Evolutionary conservation across 345 rosid species (phyloP), one percentile per base, ranked within the genome.

Genomic region (Citrus medica): DNA sequence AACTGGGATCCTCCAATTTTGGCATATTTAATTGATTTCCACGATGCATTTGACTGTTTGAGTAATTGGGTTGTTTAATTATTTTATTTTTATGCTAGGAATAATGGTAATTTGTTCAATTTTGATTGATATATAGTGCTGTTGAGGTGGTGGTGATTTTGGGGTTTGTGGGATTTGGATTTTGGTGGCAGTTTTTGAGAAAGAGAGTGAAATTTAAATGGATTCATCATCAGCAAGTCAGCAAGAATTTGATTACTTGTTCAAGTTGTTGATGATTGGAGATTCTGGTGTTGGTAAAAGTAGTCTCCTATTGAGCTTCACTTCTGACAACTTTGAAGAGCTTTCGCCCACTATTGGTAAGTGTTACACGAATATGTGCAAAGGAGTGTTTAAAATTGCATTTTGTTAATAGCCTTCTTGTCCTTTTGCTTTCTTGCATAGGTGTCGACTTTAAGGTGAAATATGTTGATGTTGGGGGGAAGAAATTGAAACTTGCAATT

Each of bases 381-480:
- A 16, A 12, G 28, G 51, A n/a, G 32, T 17, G 53, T 35, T 40
- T 22, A 7, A 1, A 35, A 58, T 58, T 25, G 30, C n/a, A 73
- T 25, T 38, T n/a, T 30, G 12, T 28, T 17, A 1, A 13, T 60
- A 16, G 58, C 1, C 17, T 62, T 58, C 3, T n/a, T 17, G 0
- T 27, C 14, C 42, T 76, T 66, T 35, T 53, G 33, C 21, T 71
- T 24, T 28, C 46, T 48, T 59, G 24, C 67, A 5, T 61, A 95
- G 98, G 99, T 79, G 98, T 95, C 9, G 99, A 95, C 87, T 95
- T 95, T 74, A 93, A 95, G 92, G 91, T 93, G 30, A 95, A 95
- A 84, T 87, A 90, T 81, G 89, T 95, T 25, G 85, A 82, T 9
- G 73, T 85, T 67, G 97, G 92, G 2, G 99, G 93, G 25, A 93